These are phyloP conservation scores for Hydrangea macrophylla DNA, from an alignment of 148 eudicot species.

Conservation along the genomic window DNA sequence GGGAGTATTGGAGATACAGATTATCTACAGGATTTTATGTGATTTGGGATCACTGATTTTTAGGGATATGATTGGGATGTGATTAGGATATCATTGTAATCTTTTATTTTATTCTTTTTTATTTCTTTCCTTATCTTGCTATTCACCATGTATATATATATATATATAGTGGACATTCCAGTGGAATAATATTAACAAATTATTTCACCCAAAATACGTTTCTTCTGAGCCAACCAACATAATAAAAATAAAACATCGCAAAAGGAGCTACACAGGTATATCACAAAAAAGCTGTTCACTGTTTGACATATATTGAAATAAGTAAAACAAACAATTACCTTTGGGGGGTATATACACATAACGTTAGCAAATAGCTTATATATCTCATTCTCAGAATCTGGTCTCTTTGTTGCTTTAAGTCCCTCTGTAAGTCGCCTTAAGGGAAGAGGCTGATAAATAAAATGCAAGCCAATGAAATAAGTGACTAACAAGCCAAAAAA, in stretches of 20 bases:
- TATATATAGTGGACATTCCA: no score
- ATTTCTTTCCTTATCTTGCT: no score
- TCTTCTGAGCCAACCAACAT: no score
- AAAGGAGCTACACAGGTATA: neutral
- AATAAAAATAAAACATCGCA: neutral
- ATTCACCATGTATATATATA: no score
- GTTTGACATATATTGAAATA: neutral
- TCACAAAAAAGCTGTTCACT: neutral
- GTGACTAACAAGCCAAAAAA: neutral
- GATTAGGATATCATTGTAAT: no score
- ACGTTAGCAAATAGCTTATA: conserved; percentile 79
- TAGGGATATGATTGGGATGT: no score
- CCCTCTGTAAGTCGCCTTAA: conserved; percentile 86
- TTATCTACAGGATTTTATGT: no score
- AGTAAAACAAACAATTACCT: conserved; percentile 42
- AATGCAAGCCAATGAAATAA: conserved; percentile 7
- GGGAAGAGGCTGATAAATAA: conserved; percentile 73
- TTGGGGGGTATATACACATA: conserved; percentile 65
- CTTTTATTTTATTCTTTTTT: no score
- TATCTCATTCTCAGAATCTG: conserved; percentile 66
- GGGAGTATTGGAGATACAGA: no score
- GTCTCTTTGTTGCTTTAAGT: conserved; percentile 61
- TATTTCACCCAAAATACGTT: no score
- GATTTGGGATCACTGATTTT: no score
- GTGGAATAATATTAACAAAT: no score